phyloP scores from a whole-genome alignment of 1,284 basidiomycete species.

The Clitocybe nebularis region DNA sequence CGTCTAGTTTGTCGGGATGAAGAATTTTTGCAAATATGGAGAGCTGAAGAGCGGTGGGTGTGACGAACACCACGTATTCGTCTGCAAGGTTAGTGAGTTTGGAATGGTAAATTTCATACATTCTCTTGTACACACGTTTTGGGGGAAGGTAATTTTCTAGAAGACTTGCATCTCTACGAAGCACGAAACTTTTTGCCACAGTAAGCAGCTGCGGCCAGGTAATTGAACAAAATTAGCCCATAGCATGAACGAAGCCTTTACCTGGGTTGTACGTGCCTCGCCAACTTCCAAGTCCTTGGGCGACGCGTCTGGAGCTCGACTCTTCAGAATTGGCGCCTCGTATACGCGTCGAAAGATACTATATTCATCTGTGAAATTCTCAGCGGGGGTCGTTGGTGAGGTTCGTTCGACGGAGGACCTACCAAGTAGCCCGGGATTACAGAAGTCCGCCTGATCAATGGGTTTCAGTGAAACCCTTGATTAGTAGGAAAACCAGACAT shows the following conservation, averaged over 20 bases:
- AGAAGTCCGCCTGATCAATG: conserved; percentile 75
- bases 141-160: conserved; percentile 86
- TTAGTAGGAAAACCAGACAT: conserved; percentile 5
- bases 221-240: conserved; percentile 1
- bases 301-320: conserved; percentile 76
- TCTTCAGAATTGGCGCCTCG: conserved; percentile 87
- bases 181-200: conserved; percentile 83
- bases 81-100: conserved; percentile 41
- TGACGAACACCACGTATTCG: conserved; percentile 92
- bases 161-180: conserved; percentile 83
- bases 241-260: conserved; percentile 24
- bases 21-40: conserved; percentile 79
- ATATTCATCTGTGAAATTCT: conserved; percentile 55
- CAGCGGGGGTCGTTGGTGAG: background rate
- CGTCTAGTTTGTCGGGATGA: conserved; percentile 61
- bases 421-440: conserved; percentile 89
- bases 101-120: conserved; percentile 4
- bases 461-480: background rate
- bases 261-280: conserved; percentile 68
- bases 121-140: conserved; percentile 78
- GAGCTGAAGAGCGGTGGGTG: conserved; percentile 79
- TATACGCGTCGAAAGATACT: conserved; percentile 76
- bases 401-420: conserved; percentile 13
- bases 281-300: conserved; percentile 74
- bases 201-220: conserved; percentile 75